Percentiles rank a stretch among this genome's conserved stretches.
Evolutionary conservation across 1,284 basidiomycete species (phyloP).

Genomic region (Sporisorium sorghi): DNA sequence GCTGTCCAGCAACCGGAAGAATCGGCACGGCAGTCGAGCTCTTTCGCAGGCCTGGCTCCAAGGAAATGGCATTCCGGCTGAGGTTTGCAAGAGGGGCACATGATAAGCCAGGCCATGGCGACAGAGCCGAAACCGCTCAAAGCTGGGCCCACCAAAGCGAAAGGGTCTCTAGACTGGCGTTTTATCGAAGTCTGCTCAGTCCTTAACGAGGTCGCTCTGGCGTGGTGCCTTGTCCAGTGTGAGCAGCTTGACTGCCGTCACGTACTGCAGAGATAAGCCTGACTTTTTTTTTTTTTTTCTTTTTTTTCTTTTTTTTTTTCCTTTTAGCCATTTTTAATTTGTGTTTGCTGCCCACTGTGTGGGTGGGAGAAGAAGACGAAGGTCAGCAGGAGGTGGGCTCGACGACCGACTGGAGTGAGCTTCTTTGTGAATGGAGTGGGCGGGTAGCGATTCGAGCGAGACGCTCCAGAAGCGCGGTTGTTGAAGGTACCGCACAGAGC

Average conservation of each 20-base stretch:
- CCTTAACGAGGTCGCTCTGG: constrained; percentile 10
- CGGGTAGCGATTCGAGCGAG: constrained; percentile 13
- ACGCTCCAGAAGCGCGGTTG: background rate
- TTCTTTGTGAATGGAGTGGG: background rate
- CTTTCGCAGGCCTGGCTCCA: too few species aligned
- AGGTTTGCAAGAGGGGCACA: background rate
- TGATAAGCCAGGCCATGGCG: background rate
- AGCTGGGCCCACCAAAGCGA: background rate
- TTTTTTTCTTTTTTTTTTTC: background rate
- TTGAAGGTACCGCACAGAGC: background rate
- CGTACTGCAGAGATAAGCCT: constrained; percentile 7
- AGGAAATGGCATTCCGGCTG: too few species aligned
- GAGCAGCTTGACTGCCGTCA: background rate
- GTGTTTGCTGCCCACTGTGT: background rate
- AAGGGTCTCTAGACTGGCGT: constrained; percentile 2
- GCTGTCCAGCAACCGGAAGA: background rate
- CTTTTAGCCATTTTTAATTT: background rate
- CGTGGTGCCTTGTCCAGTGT: background rate
- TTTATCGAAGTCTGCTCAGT: background rate
- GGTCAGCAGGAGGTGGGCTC: background rate
- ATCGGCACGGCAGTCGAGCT: background rate
- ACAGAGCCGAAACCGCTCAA: constrained; percentile 1
- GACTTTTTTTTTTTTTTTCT: background rate
- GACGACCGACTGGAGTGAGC: background rate
- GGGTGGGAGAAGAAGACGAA: background rate